Conservation (phyloP, 1,139 yeast genomes). For the Protomyces inundatus region DNA sequence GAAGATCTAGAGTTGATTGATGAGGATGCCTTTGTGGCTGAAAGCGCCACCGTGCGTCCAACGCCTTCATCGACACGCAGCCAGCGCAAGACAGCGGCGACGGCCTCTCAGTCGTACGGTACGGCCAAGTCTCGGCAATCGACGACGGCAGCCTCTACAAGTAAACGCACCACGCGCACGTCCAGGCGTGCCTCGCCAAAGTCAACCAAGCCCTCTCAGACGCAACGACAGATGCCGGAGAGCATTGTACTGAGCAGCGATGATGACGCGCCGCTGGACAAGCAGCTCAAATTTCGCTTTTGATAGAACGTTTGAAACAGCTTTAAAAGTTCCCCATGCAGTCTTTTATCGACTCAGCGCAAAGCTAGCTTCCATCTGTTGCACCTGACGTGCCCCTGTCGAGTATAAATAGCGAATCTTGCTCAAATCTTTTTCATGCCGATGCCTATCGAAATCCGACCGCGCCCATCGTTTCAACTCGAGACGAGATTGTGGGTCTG, state of each 20-base stretch:
- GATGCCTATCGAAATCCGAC: constrained; percentile 16
- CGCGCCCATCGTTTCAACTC: constrained; percentile 21
- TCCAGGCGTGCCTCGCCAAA: neutral
- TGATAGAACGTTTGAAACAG: neutral
- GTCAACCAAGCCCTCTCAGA: neutral
- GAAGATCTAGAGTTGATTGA: neutral
- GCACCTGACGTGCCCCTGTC: constrained; percentile 21
- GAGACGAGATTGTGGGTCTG: constrained; percentile 1
- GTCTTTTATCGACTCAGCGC: neutral
- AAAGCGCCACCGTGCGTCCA: neutral
- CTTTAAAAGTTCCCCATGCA: neutral
- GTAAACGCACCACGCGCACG: neutral
- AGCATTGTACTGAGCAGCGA: neutral
- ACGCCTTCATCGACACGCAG: neutral
- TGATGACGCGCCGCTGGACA: neutral
- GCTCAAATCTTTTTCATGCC: constrained; percentile 13
- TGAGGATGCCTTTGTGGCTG: neutral
- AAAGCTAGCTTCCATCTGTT: constrained; percentile 25
- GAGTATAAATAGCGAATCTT: constrained; percentile 15
- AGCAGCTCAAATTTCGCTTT: neutral
- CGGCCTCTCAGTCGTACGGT: neutral
- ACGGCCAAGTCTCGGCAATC: neutral
- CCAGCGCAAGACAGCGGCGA: neutral
- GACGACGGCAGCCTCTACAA: neutral
- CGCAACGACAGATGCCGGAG: neutral